Base-by-base conservation (phyloP, 768 basidiomycete genomes). In the Clitopilus passeckerianus region DNA sequence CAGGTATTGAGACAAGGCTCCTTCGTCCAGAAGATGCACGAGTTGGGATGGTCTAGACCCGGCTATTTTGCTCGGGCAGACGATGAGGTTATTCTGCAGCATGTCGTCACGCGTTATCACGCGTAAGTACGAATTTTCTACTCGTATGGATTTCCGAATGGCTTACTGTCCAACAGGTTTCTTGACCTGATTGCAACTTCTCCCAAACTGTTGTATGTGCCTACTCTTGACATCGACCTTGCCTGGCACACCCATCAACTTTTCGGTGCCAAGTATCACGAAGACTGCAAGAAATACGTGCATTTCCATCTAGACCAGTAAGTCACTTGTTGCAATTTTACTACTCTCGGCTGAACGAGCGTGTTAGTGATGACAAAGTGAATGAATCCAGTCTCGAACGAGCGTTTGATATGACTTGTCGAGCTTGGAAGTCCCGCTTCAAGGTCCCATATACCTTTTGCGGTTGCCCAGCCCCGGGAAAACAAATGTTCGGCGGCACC, bases 181-280 rank as follows among this genome's bases (percentile, higher is more conserved):
- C 73, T 89, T 8, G 84, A 86, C 59, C 67, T 88, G 27, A 77
- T 84, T 70, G 67, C 78, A 14, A 74, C 75, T 1, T 74, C 73
- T 0, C 75, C 80, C 0, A 64, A 64, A 8, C 66, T 74, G 8
- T 7, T 7, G 0, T 78, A 82, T 67, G 83, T 86, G 1, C 85
- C 86, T 10, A 88, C 86, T 0, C 68, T 90, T n/a, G 87, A 90
- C 61, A 88, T 91, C 35, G 89, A 90, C 62, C 74, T 91, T 18
- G 82, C 79, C 4, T 90, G 89, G 88, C 89, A 91, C 62, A 87
- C 86, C 0, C 87, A 90, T 59, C 88, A 89, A 62, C 75, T 90
- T 5, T 73, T 79, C 66, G 75, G 76, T 0, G 60, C 57, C 1
- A 71, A 73, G 35, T 90, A 90, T 64, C 64, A 67, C 5, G 53